Conservation (phyloP, 2,329 filamentous ascomycete species). For the Aspergillus pseudotamarii region DNA sequence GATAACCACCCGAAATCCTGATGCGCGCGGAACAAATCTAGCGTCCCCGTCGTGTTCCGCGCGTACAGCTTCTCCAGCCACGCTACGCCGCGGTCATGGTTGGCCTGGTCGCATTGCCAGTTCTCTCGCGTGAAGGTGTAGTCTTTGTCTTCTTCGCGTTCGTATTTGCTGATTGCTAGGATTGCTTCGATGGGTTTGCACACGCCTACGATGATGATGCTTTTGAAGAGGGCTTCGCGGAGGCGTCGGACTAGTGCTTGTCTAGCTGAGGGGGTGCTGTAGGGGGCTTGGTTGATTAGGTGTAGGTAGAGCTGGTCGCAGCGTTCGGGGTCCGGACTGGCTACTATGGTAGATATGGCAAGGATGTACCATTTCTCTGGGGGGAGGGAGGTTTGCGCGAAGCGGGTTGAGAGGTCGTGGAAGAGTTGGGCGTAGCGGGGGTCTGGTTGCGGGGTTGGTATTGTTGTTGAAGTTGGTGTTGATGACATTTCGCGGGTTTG, state of each 20-base stretch:
- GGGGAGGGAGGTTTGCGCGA: conserved; percentile 27
- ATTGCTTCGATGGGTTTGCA: conserved; percentile 66
- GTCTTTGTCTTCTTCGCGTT: conserved; percentile 61
- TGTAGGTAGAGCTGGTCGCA: conserved; percentile 59
- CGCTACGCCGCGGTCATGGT: conserved; percentile 54
- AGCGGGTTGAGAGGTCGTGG: conserved; percentile 31
- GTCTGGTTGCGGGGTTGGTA: conserved; percentile 19
- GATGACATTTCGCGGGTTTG: neutral
- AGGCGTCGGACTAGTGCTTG: conserved; percentile 41
- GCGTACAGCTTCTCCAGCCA: conserved; percentile 63
- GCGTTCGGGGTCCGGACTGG: conserved; percentile 55
- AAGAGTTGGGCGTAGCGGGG: conserved; percentile 34
- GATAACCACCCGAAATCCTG: conserved; percentile 69
- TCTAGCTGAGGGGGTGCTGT: conserved; percentile 32
- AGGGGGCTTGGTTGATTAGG: conserved; percentile 55
- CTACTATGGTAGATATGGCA: conserved; percentile 49
- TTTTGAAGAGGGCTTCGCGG: conserved; percentile 63
- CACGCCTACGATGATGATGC: conserved; percentile 61
- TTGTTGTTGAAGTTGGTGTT: neutral
- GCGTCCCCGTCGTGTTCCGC: conserved; percentile 46
- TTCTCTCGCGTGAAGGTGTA: conserved; percentile 56
- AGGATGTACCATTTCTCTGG: conserved; percentile 38
- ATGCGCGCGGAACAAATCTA: conserved; percentile 36
- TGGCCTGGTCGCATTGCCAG: conserved; percentile 62
- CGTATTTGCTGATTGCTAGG: conserved; percentile 56